Conservation (phyloP, 202 grass and related monocot species). For the Setaria viridis region DNA sequence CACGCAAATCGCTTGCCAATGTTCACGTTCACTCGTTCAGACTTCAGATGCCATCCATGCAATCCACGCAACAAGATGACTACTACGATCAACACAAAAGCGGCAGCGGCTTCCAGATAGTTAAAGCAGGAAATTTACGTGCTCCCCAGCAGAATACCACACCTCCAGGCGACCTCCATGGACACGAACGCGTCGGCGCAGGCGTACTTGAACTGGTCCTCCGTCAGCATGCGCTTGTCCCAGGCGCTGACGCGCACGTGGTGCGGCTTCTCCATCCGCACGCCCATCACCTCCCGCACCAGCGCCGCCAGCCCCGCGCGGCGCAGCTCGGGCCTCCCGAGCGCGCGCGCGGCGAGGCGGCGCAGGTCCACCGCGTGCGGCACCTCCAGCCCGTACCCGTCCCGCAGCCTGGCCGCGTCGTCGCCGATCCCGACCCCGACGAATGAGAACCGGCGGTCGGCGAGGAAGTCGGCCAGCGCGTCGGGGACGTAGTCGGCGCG, state of each 20-base stretch:
- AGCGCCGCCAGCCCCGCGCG: slow-evolving; percentile 27
- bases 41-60: no score
- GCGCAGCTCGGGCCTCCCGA: background rate
- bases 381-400: slow-evolving; percentile 6
- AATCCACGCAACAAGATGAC: no score
- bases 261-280: slow-evolving; percentile 33
- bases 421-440: slow-evolving; percentile 27
- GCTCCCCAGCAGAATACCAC: no score
- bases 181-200: slow-evolving; percentile 65
- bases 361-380: background rate
- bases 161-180: slow-evolving; percentile 55
- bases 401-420: slow-evolving; percentile 18
- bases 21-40: no score
- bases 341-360: background rate
- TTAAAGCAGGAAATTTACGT: no score
- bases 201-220: slow-evolving; percentile 58
- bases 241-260: slow-evolving; percentile 55
- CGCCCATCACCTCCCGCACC: slow-evolving; percentile 47
- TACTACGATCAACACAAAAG: no score
- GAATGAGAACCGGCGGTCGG: background rate
- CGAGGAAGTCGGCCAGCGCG: background rate
- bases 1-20: no score
- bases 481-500: slow-evolving; percentile 1
- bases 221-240: slow-evolving; percentile 12
- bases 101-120: no score